Percentiles rank a stretch among this genome's conserved stretches.
Conservation (phyloP, 345 rosid species). For the Lenwebbia sp. region DNA sequence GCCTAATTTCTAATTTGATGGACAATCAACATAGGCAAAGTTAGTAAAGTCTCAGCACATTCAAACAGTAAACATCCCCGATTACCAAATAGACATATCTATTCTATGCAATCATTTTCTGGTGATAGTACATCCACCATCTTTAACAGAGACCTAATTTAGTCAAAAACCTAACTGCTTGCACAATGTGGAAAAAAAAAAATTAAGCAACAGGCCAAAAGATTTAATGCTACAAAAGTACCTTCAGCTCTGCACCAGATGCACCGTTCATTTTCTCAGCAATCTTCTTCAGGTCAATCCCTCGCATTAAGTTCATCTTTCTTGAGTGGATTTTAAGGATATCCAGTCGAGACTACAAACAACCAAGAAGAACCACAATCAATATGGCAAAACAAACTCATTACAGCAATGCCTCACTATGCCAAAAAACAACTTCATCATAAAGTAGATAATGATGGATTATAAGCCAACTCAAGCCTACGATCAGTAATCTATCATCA, state of each 20-base stretch:
- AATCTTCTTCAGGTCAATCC: slow-evolving; percentile 94
- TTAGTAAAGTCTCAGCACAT: background rate
- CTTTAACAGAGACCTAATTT: background rate
- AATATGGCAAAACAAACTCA: background rate
- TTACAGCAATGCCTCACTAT: background rate
- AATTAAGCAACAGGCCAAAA: background rate
- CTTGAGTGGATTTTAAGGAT: slow-evolving; percentile 96
- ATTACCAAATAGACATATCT: background rate
- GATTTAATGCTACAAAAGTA: slow-evolving; percentile 5
- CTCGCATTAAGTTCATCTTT: slow-evolving; percentile 97
- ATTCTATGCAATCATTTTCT: background rate
- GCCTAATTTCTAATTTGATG: background rate
- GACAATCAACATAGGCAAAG: background rate
- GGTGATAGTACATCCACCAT: background rate
- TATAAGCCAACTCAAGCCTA: background rate
- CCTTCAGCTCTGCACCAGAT: slow-evolving; percentile 99
- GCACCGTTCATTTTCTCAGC: slow-evolving; percentile 99
- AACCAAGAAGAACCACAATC: background rate
- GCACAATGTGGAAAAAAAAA: background rate
- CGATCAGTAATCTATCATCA: background rate
- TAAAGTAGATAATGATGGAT: background rate
- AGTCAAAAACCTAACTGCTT: background rate
- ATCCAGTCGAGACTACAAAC: slow-evolving; percentile 79
- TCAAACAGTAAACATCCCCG: background rate
- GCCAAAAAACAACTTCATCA: background rate